Base-by-base conservation (phyloP, 345 rosid genomes). In the Eucalyptus dawsonii region DNA sequence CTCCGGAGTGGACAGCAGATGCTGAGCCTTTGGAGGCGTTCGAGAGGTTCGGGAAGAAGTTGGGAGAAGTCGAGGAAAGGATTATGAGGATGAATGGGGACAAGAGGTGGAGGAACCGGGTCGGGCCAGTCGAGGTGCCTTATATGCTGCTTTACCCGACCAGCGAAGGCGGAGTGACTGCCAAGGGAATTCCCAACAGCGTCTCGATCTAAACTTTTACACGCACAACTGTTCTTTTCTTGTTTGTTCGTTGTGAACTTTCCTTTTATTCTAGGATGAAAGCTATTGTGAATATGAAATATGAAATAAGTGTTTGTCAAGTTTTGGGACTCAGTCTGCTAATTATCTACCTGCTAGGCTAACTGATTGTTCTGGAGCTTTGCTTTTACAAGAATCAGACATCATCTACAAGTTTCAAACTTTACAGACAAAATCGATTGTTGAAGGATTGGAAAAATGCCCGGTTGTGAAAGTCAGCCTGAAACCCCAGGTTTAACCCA, bases 111-210 rank as follows among this genome's bases (percentile, higher is more conserved):
- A 86, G 42, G 67, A 89, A 89, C 53, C 49, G 90, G 88, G 85
- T 76, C 10, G 90, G 88, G 53, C 86, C 86, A 14, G 86, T 89
- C 27, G 45, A 89, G n/a, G 60, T 89, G 27, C 88, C 88, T 8
- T 92, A 88, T 47, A 88, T 80, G 42, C 40, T 90, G 67, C 60
- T 89, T 12, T 53, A 53, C 83, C 90, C 88, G 50, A 87, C 89
- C 3, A 88, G 93, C 27, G 89, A 86, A 72, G 91, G 88, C 40
- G 91, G 92, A n/a, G 83, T 90, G 31, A 89, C 92, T 17, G 91
- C 89, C 29, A 90, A 69, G 65, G 92, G 89, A 69, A 89, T 89
- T 34, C 90, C 87, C 31, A 87, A 86, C 47, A 89, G 89, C 81
- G 58, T 90, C 53, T 90, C 92, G 42, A 91, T 89, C 80, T 90